Base-by-base conservation (phyloP, 345 rosid species). In the Citrus hindsii region DNA sequence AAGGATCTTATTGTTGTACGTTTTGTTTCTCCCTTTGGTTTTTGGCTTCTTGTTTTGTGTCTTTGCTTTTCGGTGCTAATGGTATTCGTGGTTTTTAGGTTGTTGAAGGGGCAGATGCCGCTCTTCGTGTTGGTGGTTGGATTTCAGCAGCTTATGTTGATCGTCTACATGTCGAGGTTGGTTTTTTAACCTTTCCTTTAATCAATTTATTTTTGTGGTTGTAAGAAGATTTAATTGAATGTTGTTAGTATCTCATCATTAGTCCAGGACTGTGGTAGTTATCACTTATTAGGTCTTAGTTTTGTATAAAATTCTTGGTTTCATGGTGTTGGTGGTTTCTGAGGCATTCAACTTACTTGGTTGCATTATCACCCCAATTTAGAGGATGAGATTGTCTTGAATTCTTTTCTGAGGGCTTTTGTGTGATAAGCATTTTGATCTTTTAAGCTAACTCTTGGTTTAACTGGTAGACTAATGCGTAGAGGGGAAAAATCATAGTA, bases 51-150 rank as follows among this genome's bases (percentile, higher is more conserved):
- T 58, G 1, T 19, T 37, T 59, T 0, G 19, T 4, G 16, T 38
- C 2, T 24, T 33, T 35, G 40, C 61, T 79, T 24, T 9, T 58
- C 21, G 3, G 76, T 38, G 67, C 51, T 13, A 46, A 46, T 46
- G 13, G 30, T 77, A 64, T 66, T 70, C 32, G 16, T 82, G 80
- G 51, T 1, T 65, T 62, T 65, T 73, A 95, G 99, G 99, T 95
- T 76, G 99, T 96, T 77, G 99, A 96, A 88, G 99, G 98, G 58
- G 81, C 86, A 78, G 94, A 90, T 37, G 88, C 99, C 1, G 99
- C 97, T 76, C 79, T 89, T 75, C 86, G 83, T n/a, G 96, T 93
- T 78, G 96, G 97, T 71, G 90, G 85, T 70, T 96, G 99, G 99
- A 92, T 93, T 72, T 93, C 98, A 3, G 88, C 89, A 46, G 92